A percentile compares a stretch with the other conserved stretches of the same genome.
phyloP scores from a whole-genome alignment of 2,329 filamentous ascomycete genomes.

The Gremmenia infestans region DNA sequence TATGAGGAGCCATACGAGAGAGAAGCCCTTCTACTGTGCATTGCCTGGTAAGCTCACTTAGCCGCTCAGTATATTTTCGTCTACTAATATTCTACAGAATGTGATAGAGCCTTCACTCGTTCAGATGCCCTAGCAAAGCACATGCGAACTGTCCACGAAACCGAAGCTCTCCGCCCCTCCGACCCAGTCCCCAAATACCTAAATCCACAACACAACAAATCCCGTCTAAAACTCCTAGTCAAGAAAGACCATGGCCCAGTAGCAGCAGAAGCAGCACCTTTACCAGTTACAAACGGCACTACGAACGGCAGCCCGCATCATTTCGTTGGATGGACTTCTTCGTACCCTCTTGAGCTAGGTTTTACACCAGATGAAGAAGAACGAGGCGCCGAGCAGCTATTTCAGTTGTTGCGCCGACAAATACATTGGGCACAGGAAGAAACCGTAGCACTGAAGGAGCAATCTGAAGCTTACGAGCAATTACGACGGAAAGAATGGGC shows the following conservation, averaged over 20 bases:
- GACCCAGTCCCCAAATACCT: constrained; percentile 69
- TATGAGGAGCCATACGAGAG: constrained; percentile 94
- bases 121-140: constrained; percentile 96
- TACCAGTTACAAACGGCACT: constrained; percentile 44
- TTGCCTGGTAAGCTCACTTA: constrained; percentile 66
- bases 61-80: background rate
- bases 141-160: constrained; percentile 98
- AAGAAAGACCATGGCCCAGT: constrained; percentile 50
- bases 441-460: constrained; percentile 54
- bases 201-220: constrained; percentile 38
- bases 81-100: constrained; percentile 57
- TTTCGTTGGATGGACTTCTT: constrained; percentile 25
- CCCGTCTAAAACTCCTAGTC: constrained; percentile 57
- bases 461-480: constrained; percentile 63
- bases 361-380: constrained; percentile 63
- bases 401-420: constrained; percentile 57
- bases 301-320: constrained; percentile 20
- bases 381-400: constrained; percentile 59
- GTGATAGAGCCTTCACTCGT: constrained; percentile 91
- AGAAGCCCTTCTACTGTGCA: constrained; percentile 97
- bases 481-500: constrained; percentile 68
- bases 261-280: constrained; percentile 51
- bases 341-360: constrained; percentile 42
- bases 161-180: constrained; percentile 79
- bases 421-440: constrained; percentile 69